phyloP scores from a whole-genome alignment of 176 grass and related monocot species.

The Avena insularis region DNA sequence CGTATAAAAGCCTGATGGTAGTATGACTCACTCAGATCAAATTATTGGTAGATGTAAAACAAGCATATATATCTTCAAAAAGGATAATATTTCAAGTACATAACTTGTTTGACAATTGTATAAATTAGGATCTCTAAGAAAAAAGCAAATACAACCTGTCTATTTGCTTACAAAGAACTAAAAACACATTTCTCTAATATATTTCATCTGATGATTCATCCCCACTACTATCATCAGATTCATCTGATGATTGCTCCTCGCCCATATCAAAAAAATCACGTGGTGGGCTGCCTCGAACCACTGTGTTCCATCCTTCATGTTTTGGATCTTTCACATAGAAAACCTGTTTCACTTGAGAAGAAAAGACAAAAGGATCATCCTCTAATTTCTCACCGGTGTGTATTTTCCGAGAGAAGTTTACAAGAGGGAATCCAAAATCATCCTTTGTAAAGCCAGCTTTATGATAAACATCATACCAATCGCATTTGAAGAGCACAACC shows the following conservation, averaged over 20 bases:
- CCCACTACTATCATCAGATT: background rate
- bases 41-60: background rate
- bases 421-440: slow-evolving; percentile 13
- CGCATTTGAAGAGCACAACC: slow-evolving; percentile 1
- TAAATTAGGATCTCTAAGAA: background rate
- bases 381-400: background rate
- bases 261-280: slow-evolving; percentile 18
- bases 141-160: background rate
- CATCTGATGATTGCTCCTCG: background rate
- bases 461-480: slow-evolving; percentile 28
- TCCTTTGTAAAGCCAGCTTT: background rate
- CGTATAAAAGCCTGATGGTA: background rate
- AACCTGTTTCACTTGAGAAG: slow-evolving; percentile 24
- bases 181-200: background rate
- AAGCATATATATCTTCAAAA: background rate
- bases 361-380: slow-evolving; percentile 19
- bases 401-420: background rate
- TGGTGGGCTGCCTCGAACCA: background rate
- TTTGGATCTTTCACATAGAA: slow-evolving; percentile 25
- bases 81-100: background rate
- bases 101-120: background rate
- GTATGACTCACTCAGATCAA: background rate
- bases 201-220: background rate
- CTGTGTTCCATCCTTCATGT: background rate
- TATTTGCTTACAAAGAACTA: background rate